Conservation (phyloP, 352 stramenopile genomes). For the Phytophthora fragariaefolia region DNA sequence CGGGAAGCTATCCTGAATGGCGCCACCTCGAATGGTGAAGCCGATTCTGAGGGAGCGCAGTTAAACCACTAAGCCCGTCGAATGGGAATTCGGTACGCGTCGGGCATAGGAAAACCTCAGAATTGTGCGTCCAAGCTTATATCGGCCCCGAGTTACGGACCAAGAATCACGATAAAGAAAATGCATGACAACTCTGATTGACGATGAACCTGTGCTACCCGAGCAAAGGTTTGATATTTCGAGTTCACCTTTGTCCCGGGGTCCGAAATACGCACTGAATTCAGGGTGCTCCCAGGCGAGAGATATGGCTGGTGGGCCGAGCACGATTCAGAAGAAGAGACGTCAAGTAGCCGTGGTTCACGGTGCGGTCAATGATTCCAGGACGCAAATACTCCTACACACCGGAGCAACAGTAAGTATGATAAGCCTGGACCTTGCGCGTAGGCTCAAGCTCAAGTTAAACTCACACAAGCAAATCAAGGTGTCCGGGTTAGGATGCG, state of each 20-base stretch:
- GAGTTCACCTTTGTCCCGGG: too few species aligned
- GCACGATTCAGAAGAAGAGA: too few species aligned
- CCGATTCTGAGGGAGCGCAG: not conserved
- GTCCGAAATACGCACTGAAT: too few species aligned
- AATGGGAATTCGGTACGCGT: too few species aligned
- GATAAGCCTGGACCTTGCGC: slow-evolving; percentile 10
- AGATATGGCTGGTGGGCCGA: not conserved
- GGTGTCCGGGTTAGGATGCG: not conserved
- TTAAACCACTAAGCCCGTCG: not conserved
- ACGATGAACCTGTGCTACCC: too few species aligned
- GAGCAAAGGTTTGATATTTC: too few species aligned
- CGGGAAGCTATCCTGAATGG: not conserved
- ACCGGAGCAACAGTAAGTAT: slow-evolving; percentile 5
- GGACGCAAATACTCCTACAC: slow-evolving; percentile 1
- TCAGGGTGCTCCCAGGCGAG: not conserved
- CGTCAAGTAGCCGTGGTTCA: not conserved
- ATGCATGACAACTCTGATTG: too few species aligned
- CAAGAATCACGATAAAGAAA: too few species aligned
- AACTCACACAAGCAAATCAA: not conserved
- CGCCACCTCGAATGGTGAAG: not conserved
- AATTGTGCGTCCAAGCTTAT: too few species aligned
- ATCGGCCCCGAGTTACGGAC: too few species aligned
- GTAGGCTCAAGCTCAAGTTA: slow-evolving; percentile 8
- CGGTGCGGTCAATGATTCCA: not conserved
- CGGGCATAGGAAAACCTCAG: too few species aligned